These are phyloP conservation scores for Fusarium praegraminearum DNA, from an alignment of 2,329 filamentous ascomycete species.

Conservation along the genomic window DNA sequence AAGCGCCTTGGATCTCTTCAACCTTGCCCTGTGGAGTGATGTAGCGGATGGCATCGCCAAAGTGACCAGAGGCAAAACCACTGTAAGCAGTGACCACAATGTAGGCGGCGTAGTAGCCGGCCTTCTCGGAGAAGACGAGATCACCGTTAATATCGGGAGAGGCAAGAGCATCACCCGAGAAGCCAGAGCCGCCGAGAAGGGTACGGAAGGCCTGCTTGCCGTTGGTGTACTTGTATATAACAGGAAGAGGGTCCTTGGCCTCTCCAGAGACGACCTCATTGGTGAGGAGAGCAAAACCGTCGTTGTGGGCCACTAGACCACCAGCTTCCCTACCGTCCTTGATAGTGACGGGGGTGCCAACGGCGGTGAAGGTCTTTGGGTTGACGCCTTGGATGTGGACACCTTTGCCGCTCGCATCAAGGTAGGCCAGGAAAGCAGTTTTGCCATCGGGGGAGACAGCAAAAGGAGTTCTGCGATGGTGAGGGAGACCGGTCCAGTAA, in stretches of 20 bases:
- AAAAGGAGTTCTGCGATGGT: constrained; percentile 72
- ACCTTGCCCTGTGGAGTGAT: constrained; percentile 63
- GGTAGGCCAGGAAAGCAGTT: constrained; percentile 70
- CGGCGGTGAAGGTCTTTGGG: constrained; percentile 64
- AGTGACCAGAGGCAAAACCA: constrained; percentile 67
- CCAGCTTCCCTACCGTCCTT: constrained; percentile 68
- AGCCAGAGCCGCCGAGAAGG: constrained; percentile 67
- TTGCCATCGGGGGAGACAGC: constrained; percentile 71
- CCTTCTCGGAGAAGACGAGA: constrained; percentile 68
- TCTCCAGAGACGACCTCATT: constrained; percentile 67
- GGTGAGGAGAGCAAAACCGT: constrained; percentile 72
- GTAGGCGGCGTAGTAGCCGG: constrained; percentile 70
- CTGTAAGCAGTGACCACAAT: constrained; percentile 71
- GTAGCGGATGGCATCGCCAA: constrained; percentile 64
- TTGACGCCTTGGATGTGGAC: constrained; percentile 70
- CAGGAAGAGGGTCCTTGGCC: constrained; percentile 64
- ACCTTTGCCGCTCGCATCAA: constrained; percentile 65
- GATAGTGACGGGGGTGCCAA: constrained; percentile 64
- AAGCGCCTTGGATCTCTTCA: constrained; percentile 63
- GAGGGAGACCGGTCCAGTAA: constrained; percentile 71
- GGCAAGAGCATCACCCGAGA: constrained; percentile 62
- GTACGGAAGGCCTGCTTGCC: constrained; percentile 70
- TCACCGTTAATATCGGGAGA: constrained; percentile 72
- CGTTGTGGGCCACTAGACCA: constrained; percentile 71
- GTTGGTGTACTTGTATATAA: constrained; percentile 69